Percentiles rank a stretch among this genome's conserved stretches.
Conservation (phyloP, 768 basidiomycete species). For the Tephrocybe sp. region DNA sequence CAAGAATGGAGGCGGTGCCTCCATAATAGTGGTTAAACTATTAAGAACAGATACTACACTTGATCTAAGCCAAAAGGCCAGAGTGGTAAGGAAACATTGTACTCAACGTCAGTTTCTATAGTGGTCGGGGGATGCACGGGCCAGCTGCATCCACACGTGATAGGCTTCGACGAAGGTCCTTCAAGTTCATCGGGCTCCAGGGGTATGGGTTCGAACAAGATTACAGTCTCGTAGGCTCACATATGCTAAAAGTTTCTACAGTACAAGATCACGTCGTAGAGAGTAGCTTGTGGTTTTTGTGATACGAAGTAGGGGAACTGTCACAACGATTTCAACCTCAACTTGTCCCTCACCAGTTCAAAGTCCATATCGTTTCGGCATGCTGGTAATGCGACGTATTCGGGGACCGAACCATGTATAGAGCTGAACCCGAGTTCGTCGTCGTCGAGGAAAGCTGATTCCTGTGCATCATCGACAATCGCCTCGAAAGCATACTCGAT, state of each 20-base stretch:
- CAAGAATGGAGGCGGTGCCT: slow-evolving; percentile 13
- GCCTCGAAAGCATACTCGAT: slow-evolving; percentile 25
- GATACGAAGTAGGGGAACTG: too few relatives aligned
- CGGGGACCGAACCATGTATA: slow-evolving; percentile 4
- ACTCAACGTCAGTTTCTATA: not conserved
- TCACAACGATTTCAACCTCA: slow-evolving; percentile 23
- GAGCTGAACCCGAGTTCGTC: slow-evolving; percentile 16
- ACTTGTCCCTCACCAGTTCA: slow-evolving; percentile 22
- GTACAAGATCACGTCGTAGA: too few relatives aligned
- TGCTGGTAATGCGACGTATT: slow-evolving; percentile 12
- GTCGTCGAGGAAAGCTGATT: slow-evolving; percentile 22
- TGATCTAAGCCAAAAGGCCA: slow-evolving; percentile 97
- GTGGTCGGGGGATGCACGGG: not conserved
- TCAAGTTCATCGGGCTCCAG: too few relatives aligned
- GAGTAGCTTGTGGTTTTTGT: too few relatives aligned
- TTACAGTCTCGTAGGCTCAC: too few relatives aligned
- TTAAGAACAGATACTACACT: slow-evolving; percentile 71
- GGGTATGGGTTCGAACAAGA: too few relatives aligned
- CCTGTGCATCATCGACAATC: slow-evolving; percentile 20
- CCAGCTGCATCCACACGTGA: not conserved
- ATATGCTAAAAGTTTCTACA: too few relatives aligned
- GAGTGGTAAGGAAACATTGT: slow-evolving; percentile 61
- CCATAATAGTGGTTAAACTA: slow-evolving; percentile 7
- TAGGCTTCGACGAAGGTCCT: too few relatives aligned
- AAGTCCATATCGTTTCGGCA: slow-evolving; percentile 30